A percentile compares a stretch with the other conserved stretches of the same genome.
Conservation (phyloP, 306 rosid genomes). For the Castanospermum australe region DNA sequence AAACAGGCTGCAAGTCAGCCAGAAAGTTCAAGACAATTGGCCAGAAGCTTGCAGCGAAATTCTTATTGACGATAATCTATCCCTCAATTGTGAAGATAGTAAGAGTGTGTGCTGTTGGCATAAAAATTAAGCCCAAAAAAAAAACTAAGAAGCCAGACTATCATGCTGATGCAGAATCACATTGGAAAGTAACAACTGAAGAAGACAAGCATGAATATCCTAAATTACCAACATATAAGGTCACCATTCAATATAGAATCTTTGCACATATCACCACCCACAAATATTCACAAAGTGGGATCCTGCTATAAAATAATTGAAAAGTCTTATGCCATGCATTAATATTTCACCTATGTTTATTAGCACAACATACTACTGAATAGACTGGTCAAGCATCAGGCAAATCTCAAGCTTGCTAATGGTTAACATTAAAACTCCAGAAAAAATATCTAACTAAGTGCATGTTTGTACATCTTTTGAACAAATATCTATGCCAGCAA, state of each 20-base stretch:
- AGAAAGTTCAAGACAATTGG: too few species aligned
- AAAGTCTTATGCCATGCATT: background rate
- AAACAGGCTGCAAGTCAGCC: too few species aligned
- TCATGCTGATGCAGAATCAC: background rate
- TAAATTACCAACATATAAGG: background rate
- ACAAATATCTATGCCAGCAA: background rate
- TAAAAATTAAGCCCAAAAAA: too few species aligned
- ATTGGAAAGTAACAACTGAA: background rate
- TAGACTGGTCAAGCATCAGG: background rate
- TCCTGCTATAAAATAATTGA: background rate
- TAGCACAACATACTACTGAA: background rate
- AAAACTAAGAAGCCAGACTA: background rate
- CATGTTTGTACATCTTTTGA: background rate
- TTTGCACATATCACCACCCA: background rate
- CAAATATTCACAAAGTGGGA: background rate
- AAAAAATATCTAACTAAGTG: background rate
- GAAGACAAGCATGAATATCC: background rate
- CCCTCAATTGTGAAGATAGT: too few species aligned
- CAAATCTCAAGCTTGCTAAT: constrained; percentile 1
- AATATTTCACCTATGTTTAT: background rate
- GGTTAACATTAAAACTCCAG: background rate
- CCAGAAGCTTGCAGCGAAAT: too few species aligned
- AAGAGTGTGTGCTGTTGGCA: too few species aligned
- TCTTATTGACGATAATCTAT: too few species aligned
- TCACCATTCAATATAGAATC: background rate